Conservation (phyloP, 768 basidiomycete species). For the Tylopilus vinaceipallidus region DNA sequence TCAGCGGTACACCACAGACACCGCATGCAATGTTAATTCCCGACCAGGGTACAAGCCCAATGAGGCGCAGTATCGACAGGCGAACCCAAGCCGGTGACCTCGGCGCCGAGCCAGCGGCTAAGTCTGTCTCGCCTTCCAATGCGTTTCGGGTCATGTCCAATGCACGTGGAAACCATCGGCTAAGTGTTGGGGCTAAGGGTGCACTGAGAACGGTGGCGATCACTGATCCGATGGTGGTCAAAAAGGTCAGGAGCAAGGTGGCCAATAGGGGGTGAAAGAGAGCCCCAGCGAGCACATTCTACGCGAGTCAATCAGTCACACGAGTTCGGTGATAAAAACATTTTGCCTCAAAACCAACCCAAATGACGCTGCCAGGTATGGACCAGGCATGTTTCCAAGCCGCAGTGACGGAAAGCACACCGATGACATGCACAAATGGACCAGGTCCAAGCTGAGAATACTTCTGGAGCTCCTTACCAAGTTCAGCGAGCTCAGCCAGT, state of each 20-base stretch:
- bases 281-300: constrained; percentile 91
- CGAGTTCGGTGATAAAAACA: neutral
- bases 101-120: constrained; percentile 35
- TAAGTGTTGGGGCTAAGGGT: constrained; percentile 82
- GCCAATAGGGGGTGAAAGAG: constrained; percentile 82
- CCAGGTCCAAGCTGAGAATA: constrained; percentile 70
- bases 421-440: constrained; percentile 73
- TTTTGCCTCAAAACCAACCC: constrained; percentile 51
- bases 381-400: constrained; percentile 99
- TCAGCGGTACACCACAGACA: constrained; percentile 76
- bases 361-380: constrained; percentile 88
- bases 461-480: constrained; percentile 72
- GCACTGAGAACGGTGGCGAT: constrained; percentile 77
- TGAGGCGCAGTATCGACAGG: constrained; percentile 80
- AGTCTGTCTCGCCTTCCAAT: constrained; percentile 63
- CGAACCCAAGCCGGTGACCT: constrained; percentile 71
- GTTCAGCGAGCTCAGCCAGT: constrained; percentile 68
- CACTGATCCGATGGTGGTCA: constrained; percentile 86
- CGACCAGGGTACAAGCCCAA: constrained; percentile 95
- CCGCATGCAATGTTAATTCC: constrained; percentile 97
- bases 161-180: constrained; percentile 78
- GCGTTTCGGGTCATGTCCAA: constrained; percentile 82
- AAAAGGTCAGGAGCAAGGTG: constrained; percentile 73
- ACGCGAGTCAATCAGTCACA: constrained; percentile 17
- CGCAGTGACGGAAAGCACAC: constrained; percentile 78